Evolutionary conservation across 2,329 filamentous ascomycete species (phyloP).

Genomic region (Aspergillus unguis): DNA sequence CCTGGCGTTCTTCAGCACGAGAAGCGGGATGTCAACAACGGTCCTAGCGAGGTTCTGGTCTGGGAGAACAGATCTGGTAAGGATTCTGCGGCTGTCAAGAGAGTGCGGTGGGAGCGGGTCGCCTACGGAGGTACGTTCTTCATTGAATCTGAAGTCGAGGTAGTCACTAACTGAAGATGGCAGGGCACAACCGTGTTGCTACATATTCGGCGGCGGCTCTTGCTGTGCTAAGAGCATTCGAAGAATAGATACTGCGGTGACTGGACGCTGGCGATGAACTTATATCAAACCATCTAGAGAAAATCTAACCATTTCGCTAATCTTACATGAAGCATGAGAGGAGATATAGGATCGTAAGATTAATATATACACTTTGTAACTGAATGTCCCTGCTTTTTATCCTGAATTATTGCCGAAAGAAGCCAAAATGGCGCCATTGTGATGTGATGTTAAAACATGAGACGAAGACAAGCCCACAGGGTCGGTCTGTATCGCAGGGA

Average conservation of each 20-base stretch:
- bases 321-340: conserved; percentile 11
- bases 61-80: conserved; percentile 33
- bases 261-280: not conserved
- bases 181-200: conserved; percentile 42
- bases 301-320: not conserved
- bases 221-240: conserved; percentile 38
- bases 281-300: not conserved
- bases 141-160: not conserved
- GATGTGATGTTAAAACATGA: conserved; percentile 8
- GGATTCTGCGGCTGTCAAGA: conserved; percentile 29
- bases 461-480: conserved; percentile 18
- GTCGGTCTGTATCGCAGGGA: conserved; percentile 17
- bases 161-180: not conserved
- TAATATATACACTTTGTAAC: conserved; percentile 19
- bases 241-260: conserved; percentile 22
- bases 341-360: conserved; percentile 14
- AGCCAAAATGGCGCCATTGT: not conserved
- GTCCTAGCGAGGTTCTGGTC: conserved; percentile 33
- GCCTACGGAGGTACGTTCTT: conserved; percentile 40
- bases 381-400: conserved; percentile 10
- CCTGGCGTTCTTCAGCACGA: conserved; percentile 31
- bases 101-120: conserved; percentile 44
- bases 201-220: conserved; percentile 38
- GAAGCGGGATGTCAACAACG: conserved; percentile 27
- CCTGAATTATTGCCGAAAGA: conserved; percentile 4